Percentiles rank a stretch among this genome's conserved stretches.
Evolutionary conservation across 495 filamentous ascomycete species (phyloP).

Genomic region (Penicillium verhagenii): DNA sequence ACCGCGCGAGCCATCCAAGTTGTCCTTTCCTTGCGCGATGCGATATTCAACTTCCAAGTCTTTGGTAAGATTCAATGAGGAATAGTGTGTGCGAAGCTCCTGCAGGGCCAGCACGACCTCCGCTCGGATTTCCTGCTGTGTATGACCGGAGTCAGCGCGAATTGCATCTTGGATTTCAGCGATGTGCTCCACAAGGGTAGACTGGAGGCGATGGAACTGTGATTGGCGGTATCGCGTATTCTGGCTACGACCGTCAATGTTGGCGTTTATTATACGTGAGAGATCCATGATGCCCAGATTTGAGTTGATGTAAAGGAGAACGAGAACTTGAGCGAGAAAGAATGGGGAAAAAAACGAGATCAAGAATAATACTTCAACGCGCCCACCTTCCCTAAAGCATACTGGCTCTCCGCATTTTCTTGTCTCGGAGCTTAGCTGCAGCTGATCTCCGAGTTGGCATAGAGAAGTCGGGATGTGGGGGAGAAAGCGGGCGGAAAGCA

Average conservation of each 20-base stretch:
- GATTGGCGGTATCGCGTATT: slow-evolving; percentile 47
- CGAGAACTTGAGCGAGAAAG: not conserved
- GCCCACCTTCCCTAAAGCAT: not conserved
- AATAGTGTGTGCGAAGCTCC: slow-evolving; percentile 45
- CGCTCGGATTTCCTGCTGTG: slow-evolving; percentile 36
- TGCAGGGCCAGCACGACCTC: slow-evolving; percentile 43
- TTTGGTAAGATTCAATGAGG: slow-evolving; percentile 33
- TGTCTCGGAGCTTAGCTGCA: not conserved
- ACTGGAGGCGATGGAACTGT: slow-evolving; percentile 45
- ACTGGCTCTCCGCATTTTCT: not conserved
- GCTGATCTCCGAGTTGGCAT: not conserved
- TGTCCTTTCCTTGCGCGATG: slow-evolving; percentile 44
- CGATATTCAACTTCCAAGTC: slow-evolving; percentile 48
- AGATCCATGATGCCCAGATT: slow-evolving; percentile 31
- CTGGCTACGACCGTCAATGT: slow-evolving; percentile 46
- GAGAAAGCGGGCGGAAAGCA: slow-evolving; percentile 14
- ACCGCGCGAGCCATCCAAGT: slow-evolving; percentile 20
- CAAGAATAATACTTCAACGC: not conserved
- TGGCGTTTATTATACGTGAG: slow-evolving; percentile 37
- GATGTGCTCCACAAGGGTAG: slow-evolving; percentile 30
- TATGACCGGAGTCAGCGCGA: slow-evolving; percentile 33
- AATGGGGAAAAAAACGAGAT: not conserved
- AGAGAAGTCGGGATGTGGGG: slow-evolving; percentile 34
- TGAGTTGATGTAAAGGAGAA: not conserved
- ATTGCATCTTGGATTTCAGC: slow-evolving; percentile 40